Evolutionary conservation across 2,329 filamentous ascomycete species (phyloP).

Genomic region (Trichoderma sp.): DNA sequence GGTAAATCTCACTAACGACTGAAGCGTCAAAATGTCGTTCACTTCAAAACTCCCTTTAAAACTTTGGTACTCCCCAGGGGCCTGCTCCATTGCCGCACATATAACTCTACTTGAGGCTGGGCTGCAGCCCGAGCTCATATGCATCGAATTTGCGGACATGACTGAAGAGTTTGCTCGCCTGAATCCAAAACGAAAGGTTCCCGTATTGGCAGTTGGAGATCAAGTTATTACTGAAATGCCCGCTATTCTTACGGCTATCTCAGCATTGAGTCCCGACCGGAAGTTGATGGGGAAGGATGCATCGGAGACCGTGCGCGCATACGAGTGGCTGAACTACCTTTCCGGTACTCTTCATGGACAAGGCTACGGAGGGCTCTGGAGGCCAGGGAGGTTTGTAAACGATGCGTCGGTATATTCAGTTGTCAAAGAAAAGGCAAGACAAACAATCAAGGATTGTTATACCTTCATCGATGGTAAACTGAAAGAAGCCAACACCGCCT

Average conservation of each 20-base stretch:
- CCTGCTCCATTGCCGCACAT: neutral
- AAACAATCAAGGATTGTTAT: neutral
- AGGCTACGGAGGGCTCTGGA: neutral
- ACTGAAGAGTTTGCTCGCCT: neutral
- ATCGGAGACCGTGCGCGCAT: neutral
- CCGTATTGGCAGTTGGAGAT: neutral
- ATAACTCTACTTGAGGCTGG: neutral
- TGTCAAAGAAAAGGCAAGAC: neutral
- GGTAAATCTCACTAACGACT: neutral
- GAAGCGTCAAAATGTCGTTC: neutral
- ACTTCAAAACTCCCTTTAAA: neutral
- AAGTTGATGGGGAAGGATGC: neutral
- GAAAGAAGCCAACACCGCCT: neutral
- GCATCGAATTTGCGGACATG: neutral
- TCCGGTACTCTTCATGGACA: neutral
- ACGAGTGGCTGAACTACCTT: constrained; percentile 11
- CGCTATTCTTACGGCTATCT: neutral
- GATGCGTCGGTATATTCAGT: neutral
- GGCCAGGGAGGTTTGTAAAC: neutral
- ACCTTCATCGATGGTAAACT: neutral
- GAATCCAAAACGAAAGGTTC: constrained; percentile 6
- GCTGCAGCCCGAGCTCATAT: neutral
- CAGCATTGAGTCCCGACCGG: neutral
- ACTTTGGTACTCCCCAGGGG: neutral
- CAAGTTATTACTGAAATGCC: constrained; percentile 11